Base-by-base conservation (phyloP, 306 rosid genomes). In the Prunus kanzakura region DNA sequence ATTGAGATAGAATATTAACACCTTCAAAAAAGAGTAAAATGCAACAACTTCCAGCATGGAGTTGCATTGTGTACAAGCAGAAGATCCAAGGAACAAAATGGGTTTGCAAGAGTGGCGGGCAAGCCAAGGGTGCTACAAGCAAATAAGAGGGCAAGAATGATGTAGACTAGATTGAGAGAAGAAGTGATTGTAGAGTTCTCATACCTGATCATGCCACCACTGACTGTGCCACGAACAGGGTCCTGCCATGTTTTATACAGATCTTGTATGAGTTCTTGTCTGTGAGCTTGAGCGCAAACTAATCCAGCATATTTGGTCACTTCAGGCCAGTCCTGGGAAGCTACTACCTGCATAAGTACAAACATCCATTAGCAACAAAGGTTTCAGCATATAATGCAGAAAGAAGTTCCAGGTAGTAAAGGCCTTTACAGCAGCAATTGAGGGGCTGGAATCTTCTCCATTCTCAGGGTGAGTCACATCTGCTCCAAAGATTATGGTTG, bases 261-360 rank as follows among this genome's bases (percentile, higher is more conserved):
- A 82, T 91, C 98, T 78, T 93, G 95, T 80, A 93, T 91, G 73
- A 93, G 97, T 79, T 93, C 98, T 75, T 93, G 98, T 82, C 98
- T 84, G 82, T 93, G 98, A 68, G 98, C 93, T 80, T 93, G 98
- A 69, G 98, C 98, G 45, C 98, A 93, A 67, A 91, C 98, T 73
- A 91, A 78, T 75, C 98, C 98, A 0, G 98, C 98, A 81, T 93
- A 93, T 76, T 93, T 91, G 72, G 98, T 93, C 81, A 93, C 98
- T 77, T 93, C 98, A 11, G 98, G 98, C 98, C 98, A 93, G 80
- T 93, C 97, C 84, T 93, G 97, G 43, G 98, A 93, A 67, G 98
- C 98, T 76, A 93, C 98, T 23, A 93, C 98, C 98, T 93, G 83
- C 78, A 87, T 20, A 71, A 64, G 76, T 66, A 43, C 64, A 49